phyloP scores from a whole-genome alignment of 345 rosid species.

The Microthlaspi erraticum region DNA sequence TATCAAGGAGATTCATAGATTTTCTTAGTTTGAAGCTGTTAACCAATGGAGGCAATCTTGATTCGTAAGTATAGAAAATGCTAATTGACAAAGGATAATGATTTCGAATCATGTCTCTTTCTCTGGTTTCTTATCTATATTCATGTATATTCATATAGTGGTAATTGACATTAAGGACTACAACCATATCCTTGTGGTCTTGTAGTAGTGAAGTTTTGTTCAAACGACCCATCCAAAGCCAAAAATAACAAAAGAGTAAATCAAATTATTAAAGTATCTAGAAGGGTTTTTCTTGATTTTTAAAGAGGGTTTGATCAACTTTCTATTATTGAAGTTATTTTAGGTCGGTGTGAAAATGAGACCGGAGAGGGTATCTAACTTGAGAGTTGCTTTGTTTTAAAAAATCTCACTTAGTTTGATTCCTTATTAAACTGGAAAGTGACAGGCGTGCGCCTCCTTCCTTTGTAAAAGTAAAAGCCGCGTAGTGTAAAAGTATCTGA shows the following conservation, averaged over 20 bases:
- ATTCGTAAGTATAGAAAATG: neutral
- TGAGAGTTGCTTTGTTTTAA: neutral
- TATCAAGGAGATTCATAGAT: neutral
- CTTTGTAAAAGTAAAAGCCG: constrained; percentile 25
- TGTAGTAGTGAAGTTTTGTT: neutral
- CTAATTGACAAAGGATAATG: neutral
- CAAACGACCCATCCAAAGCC: neutral
- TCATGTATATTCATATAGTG: neutral
- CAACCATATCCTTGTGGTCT: constrained; percentile 1
- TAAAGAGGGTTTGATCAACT: constrained; percentile 13
- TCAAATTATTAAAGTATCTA: constrained; percentile 19
- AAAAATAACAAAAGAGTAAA: neutral
- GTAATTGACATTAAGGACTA: neutral
- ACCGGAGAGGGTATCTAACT: constrained; percentile 37
- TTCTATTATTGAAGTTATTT: neutral
- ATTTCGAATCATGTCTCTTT: neutral
- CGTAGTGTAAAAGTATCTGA: constrained; percentile 39
- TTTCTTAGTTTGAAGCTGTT: constrained; percentile 21
- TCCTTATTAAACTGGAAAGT: constrained; percentile 3
- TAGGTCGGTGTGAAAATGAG: constrained; percentile 39
- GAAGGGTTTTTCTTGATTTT: constrained; percentile 27
- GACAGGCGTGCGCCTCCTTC: constrained; percentile 29
- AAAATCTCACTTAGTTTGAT: neutral
- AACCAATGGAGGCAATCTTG: neutral
- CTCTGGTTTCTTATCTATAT: neutral